Evolutionary conservation across 2,329 filamentous ascomycete species (phyloP).

Genomic region (Fusarium praegraminearum): DNA sequence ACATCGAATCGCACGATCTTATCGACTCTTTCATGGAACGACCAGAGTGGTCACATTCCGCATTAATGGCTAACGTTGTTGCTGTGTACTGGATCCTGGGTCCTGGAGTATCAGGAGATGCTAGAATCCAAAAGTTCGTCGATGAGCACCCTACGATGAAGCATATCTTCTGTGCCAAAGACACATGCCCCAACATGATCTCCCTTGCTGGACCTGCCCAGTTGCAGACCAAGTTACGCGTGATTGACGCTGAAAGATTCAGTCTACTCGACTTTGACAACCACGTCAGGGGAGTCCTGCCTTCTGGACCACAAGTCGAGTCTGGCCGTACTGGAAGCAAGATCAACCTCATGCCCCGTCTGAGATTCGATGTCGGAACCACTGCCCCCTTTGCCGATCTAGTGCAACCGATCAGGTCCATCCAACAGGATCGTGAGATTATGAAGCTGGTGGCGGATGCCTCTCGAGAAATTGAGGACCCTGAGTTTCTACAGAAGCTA

Average conservation of each 20-base stretch:
- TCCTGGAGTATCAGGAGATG: slow-evolving; percentile 71
- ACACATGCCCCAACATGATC: slow-evolving; percentile 81
- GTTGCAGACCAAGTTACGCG: slow-evolving; percentile 75
- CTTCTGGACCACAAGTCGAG: slow-evolving; percentile 50
- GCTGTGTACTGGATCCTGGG: slow-evolving; percentile 87
- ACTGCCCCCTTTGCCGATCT: slow-evolving; percentile 61
- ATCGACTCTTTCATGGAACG: slow-evolving; percentile 76
- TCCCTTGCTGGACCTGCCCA: slow-evolving; percentile 74
- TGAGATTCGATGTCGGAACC: slow-evolving; percentile 60
- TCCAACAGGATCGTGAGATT: slow-evolving; percentile 55
- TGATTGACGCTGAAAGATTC: slow-evolving; percentile 81
- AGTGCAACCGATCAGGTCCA: slow-evolving; percentile 57
- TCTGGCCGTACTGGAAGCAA: slow-evolving; percentile 59
- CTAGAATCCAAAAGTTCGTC: slow-evolving; percentile 77
- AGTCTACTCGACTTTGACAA: slow-evolving; percentile 76
- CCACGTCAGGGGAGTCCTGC: slow-evolving; percentile 42
- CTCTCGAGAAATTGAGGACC: slow-evolving; percentile 54
- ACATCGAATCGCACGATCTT: slow-evolving; percentile 79
- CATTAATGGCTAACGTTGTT: slow-evolving; percentile 75
- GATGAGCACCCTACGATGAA: slow-evolving; percentile 68
- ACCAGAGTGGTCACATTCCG: slow-evolving; percentile 75
- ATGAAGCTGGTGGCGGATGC: slow-evolving; percentile 65
- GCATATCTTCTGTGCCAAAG: slow-evolving; percentile 82
- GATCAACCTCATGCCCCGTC: slow-evolving; percentile 61
- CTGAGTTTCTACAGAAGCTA: slow-evolving; percentile 62